Base-by-base conservation (phyloP, 2,329 filamentous ascomycete genomes). In the Claviceps purpurea region DNA sequence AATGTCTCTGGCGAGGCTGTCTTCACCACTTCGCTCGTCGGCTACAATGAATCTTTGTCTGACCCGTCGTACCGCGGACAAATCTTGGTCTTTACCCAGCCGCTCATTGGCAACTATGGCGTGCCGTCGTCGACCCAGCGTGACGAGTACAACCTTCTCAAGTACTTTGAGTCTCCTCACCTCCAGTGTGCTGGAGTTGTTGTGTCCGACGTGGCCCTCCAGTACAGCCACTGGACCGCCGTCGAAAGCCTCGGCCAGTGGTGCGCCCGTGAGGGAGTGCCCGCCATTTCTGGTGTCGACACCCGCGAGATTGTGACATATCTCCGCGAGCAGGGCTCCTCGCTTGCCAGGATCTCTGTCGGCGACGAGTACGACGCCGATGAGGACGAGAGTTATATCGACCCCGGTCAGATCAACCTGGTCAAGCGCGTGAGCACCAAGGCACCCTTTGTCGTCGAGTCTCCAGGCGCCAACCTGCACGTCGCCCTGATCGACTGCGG, bases 341-440 rank as follows among this genome's bases (percentile, higher is more conserved):
- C 91, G 52, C 82, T 98, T 50, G 93, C 91, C 61, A 83, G 89
- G 65, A 95, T 98, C 71, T 87, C 89, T 44, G 84, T 95, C 62
- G 93, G 93, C 61, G 93, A 97, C 65, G 90, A 96, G 74, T 98
- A 98, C 68, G 93, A 98, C 70, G 91, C 90, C 58, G 91, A 97
- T 63, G 89, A 98, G 74, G 93, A 97, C 62, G 93, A 97, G 74
- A 85, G 90, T 58, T 98, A 89, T 69, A 75, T 95, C 64, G 93
- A 98, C 67, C 93, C 93, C 11, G 88, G 89, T 67, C 88, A 91
- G 72, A 95, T 97, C 73, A 95, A 98, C 76, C 76, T 97, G 57
- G 93, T 97, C 62, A 88, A 88, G 70, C 87, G 87, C 63, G 93
- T 98, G 60, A 95, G 87, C 76, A 98, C 93, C 70, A 98, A 98